phyloP scores from a whole-genome alignment of 257 asterid species.

The Fraxinus cuspidata region DNA sequence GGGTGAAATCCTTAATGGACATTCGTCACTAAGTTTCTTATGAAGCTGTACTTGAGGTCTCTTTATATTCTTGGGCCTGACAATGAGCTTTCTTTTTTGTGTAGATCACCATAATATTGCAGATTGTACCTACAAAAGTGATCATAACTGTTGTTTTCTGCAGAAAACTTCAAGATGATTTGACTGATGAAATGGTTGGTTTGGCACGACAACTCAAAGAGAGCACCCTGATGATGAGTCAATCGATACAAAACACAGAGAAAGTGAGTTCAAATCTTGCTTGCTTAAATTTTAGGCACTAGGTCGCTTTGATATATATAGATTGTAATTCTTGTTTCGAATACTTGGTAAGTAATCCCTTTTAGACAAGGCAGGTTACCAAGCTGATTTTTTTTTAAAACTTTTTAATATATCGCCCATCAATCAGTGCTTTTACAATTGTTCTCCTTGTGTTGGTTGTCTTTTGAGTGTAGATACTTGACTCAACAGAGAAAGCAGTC shows the following conservation, averaged over 20 bases:
- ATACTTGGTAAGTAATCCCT: not conserved
- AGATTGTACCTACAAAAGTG: conserved; percentile 5
- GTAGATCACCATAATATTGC: conserved; percentile 6
- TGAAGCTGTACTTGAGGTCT: not conserved
- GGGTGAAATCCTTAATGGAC: not conserved
- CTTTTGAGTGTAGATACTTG: conserved; percentile 57
- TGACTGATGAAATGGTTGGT: conserved; percentile 91
- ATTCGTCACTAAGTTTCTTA: not conserved
- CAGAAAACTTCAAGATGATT: conserved; percentile 89
- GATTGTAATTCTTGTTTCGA: not conserved
- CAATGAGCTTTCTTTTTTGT: not conserved
- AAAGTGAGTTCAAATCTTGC: conserved; percentile 47
- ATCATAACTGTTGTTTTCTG: conserved; percentile 12
- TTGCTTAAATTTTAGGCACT: not conserved
- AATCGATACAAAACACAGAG: conserved; percentile 76
- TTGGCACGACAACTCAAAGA: conserved; percentile 89
- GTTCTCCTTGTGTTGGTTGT: not conserved
- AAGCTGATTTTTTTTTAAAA: not conserved
- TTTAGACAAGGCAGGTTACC: not conserved
- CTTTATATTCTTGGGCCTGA: not conserved
- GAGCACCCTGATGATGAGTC: conserved; percentile 81
- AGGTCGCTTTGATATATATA: not conserved
- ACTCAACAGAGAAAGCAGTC: conserved; percentile 84
- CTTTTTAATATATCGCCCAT: too few species aligned
- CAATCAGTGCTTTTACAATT: not conserved